A percentile compares a stretch with the other conserved stretches of the same genome.
phyloP scores from a whole-genome alignment of 371 early-diverging fungal species.

The Mucor irregularis region DNA sequence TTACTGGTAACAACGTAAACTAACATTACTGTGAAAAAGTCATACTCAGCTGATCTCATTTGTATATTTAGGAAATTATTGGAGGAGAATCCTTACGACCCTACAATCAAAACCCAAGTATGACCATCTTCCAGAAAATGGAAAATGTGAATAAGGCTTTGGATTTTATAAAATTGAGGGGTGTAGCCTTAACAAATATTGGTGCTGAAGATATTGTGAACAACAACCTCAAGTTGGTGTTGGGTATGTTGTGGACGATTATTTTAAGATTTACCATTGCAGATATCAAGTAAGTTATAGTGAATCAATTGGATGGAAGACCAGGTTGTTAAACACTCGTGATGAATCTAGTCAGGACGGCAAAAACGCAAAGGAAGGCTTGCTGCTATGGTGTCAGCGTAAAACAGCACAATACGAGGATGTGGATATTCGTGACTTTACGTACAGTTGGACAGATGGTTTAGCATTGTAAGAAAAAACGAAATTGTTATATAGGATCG shows the following conservation, averaged over 20 bases:
- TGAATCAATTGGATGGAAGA: background rate
- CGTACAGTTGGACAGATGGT: slow-evolving; percentile 93
- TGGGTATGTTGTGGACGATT: slow-evolving; percentile 98
- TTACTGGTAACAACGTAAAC: slow-evolving; percentile 60
- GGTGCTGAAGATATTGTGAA: slow-evolving; percentile 98
- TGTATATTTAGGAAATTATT: slow-evolving; percentile 86
- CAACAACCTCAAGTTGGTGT: slow-evolving; percentile 89
- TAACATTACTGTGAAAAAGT: no score
- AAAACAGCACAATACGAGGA: slow-evolving; percentile 88
- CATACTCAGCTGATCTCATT: background rate
- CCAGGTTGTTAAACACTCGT: background rate
- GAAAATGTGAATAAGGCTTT: slow-evolving; percentile 96
- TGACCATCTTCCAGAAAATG: slow-evolving; percentile 91
- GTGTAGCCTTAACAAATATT: slow-evolving; percentile 91
- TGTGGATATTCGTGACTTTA: slow-evolving; percentile 85
- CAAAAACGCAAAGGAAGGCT: slow-evolving; percentile 87
- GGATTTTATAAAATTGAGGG: slow-evolving; percentile 86
- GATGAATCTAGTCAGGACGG: slow-evolving; percentile 76
- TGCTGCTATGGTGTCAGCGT: slow-evolving; percentile 96
- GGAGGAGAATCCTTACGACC: slow-evolving; percentile 73
- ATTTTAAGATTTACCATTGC: slow-evolving; percentile 95
- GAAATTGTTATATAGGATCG: background rate
- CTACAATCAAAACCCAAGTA: slow-evolving; percentile 86
- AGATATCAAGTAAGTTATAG: slow-evolving; percentile 70
- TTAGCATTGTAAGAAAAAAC: slow-evolving; percentile 91